Conservation (phyloP, 2,329 filamentous ascomycete species). For the Diaporthe citri region DNA sequence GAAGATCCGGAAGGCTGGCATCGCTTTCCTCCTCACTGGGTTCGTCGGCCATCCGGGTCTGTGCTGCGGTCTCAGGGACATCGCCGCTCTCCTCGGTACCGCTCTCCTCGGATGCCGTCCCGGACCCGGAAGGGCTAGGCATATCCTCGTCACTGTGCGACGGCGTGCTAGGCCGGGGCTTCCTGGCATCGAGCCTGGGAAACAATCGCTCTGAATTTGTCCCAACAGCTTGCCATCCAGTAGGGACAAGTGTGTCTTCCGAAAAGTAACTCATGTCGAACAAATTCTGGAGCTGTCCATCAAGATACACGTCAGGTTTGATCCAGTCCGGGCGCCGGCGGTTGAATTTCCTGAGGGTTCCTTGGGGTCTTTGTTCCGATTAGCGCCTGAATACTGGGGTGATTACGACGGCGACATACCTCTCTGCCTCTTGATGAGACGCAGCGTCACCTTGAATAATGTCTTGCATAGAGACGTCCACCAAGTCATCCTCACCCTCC, state of each 20-base stretch:
- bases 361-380: slow-evolving; percentile 42
- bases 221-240: slow-evolving; percentile 73
- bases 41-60: slow-evolving; percentile 71
- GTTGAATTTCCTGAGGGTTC: slow-evolving; percentile 62
- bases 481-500: slow-evolving; percentile 89
- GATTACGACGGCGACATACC: slow-evolving; percentile 44
- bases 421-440: slow-evolving; percentile 40
- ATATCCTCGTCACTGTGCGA: slow-evolving; percentile 57
- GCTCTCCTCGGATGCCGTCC: slow-evolving; percentile 64
- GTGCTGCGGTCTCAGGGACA: slow-evolving; percentile 46
- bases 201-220: slow-evolving; percentile 68
- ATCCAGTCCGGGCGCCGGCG: slow-evolving; percentile 65
- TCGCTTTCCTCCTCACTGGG: slow-evolving; percentile 66
- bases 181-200: slow-evolving; percentile 63
- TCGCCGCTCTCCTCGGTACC: slow-evolving; percentile 65
- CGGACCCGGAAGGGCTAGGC: slow-evolving; percentile 62
- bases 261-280: slow-evolving; percentile 82
- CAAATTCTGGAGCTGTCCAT: slow-evolving; percentile 73
- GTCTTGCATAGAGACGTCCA: slow-evolving; percentile 89
- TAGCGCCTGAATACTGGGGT: slow-evolving; percentile 6
- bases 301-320: slow-evolving; percentile 68
- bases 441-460: slow-evolving; percentile 51
- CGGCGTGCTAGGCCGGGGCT: slow-evolving; percentile 55
- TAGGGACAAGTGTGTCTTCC: slow-evolving; percentile 72
- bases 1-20: slow-evolving; percentile 31